A percentile compares a stretch with the other conserved stretches of the same genome.
Evolutionary conservation across 2,329 filamentous ascomycete genomes (phyloP).

Genomic region (Fusarium sp.): DNA sequence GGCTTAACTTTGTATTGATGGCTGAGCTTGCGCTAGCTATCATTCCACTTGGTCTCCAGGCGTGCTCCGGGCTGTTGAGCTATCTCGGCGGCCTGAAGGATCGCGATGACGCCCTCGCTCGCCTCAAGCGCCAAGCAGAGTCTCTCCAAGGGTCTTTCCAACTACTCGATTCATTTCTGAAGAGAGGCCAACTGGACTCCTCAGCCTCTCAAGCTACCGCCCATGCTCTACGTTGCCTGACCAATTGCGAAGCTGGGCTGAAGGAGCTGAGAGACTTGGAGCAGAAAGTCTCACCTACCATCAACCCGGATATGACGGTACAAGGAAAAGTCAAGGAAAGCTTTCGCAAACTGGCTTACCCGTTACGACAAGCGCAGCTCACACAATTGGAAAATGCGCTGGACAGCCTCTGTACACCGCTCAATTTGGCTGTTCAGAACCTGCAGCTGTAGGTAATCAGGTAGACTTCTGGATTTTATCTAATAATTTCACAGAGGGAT

Average conservation of each 20-base stretch:
- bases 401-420: not conserved
- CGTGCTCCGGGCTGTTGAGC: not conserved
- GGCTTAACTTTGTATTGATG: not conserved
- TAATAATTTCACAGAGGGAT: not conserved
- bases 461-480: accelerated
- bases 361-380: not conserved
- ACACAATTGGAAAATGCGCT: not conserved
- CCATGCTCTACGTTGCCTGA: not conserved
- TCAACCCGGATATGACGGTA: not conserved
- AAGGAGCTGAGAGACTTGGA: not conserved
- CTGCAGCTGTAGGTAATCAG: not conserved
- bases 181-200: not conserved
- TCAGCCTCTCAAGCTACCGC: not conserved
- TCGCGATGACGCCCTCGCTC: not conserved
- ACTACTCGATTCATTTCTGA: not conserved
- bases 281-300: not conserved
- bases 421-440: not conserved
- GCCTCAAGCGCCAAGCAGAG: not conserved
- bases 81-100: not conserved
- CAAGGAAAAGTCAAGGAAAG: not conserved
- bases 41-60: not conserved
- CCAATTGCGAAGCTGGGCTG: not conserved
- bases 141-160: not conserved
- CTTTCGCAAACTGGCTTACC: not conserved
- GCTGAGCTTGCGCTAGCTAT: not conserved